These are phyloP conservation scores for Psilocybe subaeruginosa DNA, from an alignment of 768 basidiomycete species.

Conservation along the genomic window DNA sequence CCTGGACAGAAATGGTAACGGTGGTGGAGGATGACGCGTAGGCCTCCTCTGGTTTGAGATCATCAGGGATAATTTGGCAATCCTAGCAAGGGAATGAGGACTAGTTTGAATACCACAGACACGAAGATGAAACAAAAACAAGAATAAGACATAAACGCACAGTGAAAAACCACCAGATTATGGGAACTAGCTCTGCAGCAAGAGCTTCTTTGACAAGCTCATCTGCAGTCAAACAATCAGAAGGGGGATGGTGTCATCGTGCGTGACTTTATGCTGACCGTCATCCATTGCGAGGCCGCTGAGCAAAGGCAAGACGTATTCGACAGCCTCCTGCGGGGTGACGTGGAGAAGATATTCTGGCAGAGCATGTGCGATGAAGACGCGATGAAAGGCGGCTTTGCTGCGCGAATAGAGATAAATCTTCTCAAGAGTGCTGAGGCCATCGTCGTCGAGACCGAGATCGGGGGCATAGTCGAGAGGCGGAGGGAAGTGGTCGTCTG, in stretches of 20 bases:
- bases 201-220: slow-evolving; percentile 89
- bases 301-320: slow-evolving; percentile 93
- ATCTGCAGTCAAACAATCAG: slow-evolving; percentile 45
- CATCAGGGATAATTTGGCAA: slow-evolving; percentile 67
- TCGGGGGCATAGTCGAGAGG: slow-evolving; percentile 39
- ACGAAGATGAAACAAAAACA: slow-evolving; percentile 9
- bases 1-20: slow-evolving; percentile 71
- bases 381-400: slow-evolving; percentile 60
- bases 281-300: slow-evolving; percentile 84
- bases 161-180: slow-evolving; percentile 94
- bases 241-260: slow-evolving; percentile 3
- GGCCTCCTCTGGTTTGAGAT: slow-evolving; percentile 33
- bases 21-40: slow-evolving; percentile 37
- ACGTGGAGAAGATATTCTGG: slow-evolving; percentile 79
- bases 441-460: slow-evolving; percentile 70
- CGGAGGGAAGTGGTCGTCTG: slow-evolving; percentile 25
- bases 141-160: slow-evolving; percentile 29
- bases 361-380: slow-evolving; percentile 85
- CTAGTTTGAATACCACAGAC: slow-evolving; percentile 5
- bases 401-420: slow-evolving; percentile 90
- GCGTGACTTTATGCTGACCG: slow-evolving; percentile 48
- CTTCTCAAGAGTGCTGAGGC: slow-evolving; percentile 83
- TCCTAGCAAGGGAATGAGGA: slow-evolving; percentile 41
- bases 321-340: slow-evolving; percentile 84
- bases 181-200: slow-evolving; percentile 72